Evolutionary conservation across 371 early-diverging fungal species (phyloP).

Genomic region (Mortierella sp.): DNA sequence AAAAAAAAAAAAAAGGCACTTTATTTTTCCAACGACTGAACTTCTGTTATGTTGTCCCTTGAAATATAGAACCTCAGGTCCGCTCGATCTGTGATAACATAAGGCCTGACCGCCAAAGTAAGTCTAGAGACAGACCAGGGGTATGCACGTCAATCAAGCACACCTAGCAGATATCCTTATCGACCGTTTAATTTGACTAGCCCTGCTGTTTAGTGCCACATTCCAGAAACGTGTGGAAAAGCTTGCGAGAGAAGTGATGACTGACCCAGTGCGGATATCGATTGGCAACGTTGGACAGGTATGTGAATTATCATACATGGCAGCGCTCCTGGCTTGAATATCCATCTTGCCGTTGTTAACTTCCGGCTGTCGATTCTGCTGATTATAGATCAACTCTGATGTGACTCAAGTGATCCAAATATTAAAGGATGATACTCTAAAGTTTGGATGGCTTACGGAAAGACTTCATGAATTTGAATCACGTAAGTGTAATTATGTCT

Average conservation of each 20-base stretch:
- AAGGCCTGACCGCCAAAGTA: constrained; percentile 82
- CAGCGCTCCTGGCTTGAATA: too few species aligned
- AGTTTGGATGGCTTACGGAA: constrained; percentile 76
- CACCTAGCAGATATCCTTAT: neutral
- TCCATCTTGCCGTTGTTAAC: neutral
- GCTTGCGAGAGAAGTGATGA: constrained; percentile 92
- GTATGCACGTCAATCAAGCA: neutral
- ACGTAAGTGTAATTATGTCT: constrained; percentile 56
- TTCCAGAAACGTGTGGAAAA: constrained; percentile 96
- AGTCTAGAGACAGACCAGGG: constrained; percentile 13
- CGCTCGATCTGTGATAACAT: constrained; percentile 94
- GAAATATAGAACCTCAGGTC: constrained; percentile 87
- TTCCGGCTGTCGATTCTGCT: neutral
- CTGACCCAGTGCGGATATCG: constrained; percentile 92
- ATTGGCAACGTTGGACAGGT: constrained; percentile 74
- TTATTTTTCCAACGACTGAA: neutral
- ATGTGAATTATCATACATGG: constrained; percentile 1
- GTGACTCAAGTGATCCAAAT: constrained; percentile 81
- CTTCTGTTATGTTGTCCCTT: neutral
- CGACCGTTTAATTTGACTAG: constrained; percentile 53
- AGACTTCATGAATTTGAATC: constrained; percentile 65
- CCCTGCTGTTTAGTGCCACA: constrained; percentile 99
- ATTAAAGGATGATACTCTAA: constrained; percentile 70
- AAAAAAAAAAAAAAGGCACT: neutral
- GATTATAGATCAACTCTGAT: constrained; percentile 74